phyloP scores from a whole-genome alignment of 305 asterid species.

The Withania somnifera region DNA sequence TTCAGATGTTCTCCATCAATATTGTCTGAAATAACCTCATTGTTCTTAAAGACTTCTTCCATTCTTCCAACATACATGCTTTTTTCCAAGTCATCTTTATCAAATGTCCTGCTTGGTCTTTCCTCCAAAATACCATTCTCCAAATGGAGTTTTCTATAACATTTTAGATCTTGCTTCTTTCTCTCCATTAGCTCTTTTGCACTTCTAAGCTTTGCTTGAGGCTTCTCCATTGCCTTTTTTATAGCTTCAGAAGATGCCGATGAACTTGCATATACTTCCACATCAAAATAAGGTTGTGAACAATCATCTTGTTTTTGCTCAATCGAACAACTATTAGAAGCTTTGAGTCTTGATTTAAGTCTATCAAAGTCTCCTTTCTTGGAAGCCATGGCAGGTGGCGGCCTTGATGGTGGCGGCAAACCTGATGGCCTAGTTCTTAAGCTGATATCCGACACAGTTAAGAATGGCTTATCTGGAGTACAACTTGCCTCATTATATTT shows the following conservation, averaged over 20 bases:
- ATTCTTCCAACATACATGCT: slow-evolving; percentile 25
- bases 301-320: slow-evolving; percentile 30
- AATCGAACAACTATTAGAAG: slow-evolving; percentile 29
- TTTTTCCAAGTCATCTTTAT: background rate
- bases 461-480: slow-evolving; percentile 35
- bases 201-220: slow-evolving; percentile 24
- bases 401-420: slow-evolving; percentile 75
- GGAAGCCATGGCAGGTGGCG: slow-evolving; percentile 58
- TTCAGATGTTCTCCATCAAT: slow-evolving; percentile 8
- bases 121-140: slow-evolving; percentile 25
- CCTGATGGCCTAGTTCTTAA: slow-evolving; percentile 73
- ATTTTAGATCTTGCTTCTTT: slow-evolving; percentile 14
- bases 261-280: slow-evolving; percentile 38
- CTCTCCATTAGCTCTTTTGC: slow-evolving; percentile 28
- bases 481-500: slow-evolving; percentile 19
- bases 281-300: slow-evolving; percentile 32
- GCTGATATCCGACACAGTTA: slow-evolving; percentile 60
- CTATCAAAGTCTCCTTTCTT: slow-evolving; percentile 19
- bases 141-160: slow-evolving; percentile 15
- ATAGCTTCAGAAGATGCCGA: slow-evolving; percentile 26
- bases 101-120: slow-evolving; percentile 13
- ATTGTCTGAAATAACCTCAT: slow-evolving; percentile 17
- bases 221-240: slow-evolving; percentile 25
- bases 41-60: slow-evolving; percentile 11
- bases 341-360: slow-evolving; percentile 23